Evolutionary conservation across 495 filamentous ascomycete genomes (phyloP).

Genomic region (Hypoxylon fragiforme): DNA sequence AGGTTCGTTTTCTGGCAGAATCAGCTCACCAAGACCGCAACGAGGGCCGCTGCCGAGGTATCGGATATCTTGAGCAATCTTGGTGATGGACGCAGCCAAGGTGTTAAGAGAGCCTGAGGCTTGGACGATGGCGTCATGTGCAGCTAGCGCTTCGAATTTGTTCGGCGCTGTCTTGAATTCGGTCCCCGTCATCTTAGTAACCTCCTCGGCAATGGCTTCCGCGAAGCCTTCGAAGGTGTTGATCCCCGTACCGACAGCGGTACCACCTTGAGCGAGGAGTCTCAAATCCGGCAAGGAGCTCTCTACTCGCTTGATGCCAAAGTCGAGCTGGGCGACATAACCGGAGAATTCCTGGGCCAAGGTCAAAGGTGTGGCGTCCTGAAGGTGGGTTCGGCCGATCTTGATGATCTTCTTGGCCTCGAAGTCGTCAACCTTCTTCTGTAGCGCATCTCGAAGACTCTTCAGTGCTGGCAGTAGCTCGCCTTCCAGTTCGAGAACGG

Average conservation of each 20-base stretch:
- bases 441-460: conserved; percentile 77
- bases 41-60: conserved; percentile 95
- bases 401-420: conserved; percentile 87
- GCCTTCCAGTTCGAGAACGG: conserved; percentile 88
- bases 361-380: conserved; percentile 95
- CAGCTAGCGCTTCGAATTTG: conserved; percentile 98
- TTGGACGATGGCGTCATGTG: conserved; percentile 95
- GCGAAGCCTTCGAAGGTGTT: conserved; percentile 98
- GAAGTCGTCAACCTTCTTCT: conserved; percentile 89
- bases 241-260: conserved; percentile 94
- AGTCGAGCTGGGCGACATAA: conserved; percentile 91
- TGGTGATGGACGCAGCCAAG: conserved; percentile 87
- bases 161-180: conserved; percentile 96
- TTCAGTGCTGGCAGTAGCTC: conserved; percentile 80
- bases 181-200: conserved; percentile 86
- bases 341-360: conserved; percentile 98
- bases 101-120: conserved; percentile 93
- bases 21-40: conserved; percentile 91
- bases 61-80: conserved; percentile 97
- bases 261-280: conserved; percentile 91
- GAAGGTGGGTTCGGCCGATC: conserved; percentile 96
- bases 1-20: conserved; percentile 95
- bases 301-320: conserved; percentile 86
- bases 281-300: conserved; percentile 79
- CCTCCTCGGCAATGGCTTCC: conserved; percentile 85